Percentiles rank a stretch among this genome's conserved stretches.
Conservation (phyloP, 1,284 basidiomycete species). For the Crocinoboletus sp. region DNA sequence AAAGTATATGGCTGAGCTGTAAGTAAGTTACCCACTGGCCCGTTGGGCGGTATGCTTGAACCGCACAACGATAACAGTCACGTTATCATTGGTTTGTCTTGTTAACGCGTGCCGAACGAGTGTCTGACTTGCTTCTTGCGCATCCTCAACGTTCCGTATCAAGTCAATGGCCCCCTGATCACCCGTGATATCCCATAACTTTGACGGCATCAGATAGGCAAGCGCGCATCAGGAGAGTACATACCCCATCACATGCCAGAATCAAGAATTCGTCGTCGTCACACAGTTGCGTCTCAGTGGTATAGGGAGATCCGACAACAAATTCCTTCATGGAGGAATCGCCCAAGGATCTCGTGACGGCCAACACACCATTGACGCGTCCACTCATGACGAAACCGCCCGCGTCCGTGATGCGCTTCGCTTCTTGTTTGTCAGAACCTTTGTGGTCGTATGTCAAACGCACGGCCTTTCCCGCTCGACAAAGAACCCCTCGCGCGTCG, state of each 20-base stretch:
- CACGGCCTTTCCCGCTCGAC: constrained; percentile 86
- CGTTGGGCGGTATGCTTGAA: constrained; percentile 42
- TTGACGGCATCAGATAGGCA: not conserved
- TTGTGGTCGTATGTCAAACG: constrained; percentile 99
- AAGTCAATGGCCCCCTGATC: constrained; percentile 94
- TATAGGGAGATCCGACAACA: constrained; percentile 97
- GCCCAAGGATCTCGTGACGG: constrained; percentile 94
- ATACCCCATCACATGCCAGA: constrained; percentile 95
- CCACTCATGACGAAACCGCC: constrained; percentile 99
- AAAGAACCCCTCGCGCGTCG: constrained; percentile 86
- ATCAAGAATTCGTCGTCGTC: constrained; percentile 95
- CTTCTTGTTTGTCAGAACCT: constrained; percentile 95
- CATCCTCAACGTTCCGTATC: constrained; percentile 68
- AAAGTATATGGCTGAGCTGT: constrained; percentile 2
- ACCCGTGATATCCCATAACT: constrained; percentile 97
- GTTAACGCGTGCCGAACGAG: constrained; percentile 85
- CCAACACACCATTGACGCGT: constrained; percentile 94
- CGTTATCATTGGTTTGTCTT: constrained; percentile 90
- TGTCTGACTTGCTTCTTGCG: constrained; percentile 77
- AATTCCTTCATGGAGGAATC: constrained; percentile 99
- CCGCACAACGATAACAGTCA: constrained; percentile 74
- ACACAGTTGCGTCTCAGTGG: constrained; percentile 91
- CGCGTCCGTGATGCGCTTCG: constrained; percentile 95
- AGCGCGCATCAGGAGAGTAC: constrained; percentile 31
- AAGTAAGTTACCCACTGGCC: constrained; percentile 15